phyloP scores from a whole-genome alignment of 805 yeast species.

The Saccharomycopsis fermentans region DNA sequence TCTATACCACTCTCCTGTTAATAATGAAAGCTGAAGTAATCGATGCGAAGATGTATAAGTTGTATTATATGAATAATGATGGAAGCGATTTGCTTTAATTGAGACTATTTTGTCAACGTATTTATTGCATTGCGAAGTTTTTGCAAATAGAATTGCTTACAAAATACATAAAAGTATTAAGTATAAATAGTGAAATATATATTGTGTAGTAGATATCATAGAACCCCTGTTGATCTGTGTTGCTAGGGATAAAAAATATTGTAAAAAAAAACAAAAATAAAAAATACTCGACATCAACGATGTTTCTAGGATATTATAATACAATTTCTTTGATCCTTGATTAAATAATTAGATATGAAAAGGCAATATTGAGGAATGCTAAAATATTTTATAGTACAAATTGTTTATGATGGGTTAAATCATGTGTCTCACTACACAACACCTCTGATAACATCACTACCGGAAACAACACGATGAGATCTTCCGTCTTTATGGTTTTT shows the following conservation, averaged over 20 bases:
- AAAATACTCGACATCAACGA: too few relatives aligned
- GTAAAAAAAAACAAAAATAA: not conserved
- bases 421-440: not conserved
- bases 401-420: not conserved
- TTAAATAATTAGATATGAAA: not conserved
- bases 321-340: not conserved
- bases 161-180: too few relatives aligned
- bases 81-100: too few relatives aligned
- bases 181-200: not conserved
- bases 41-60: too few relatives aligned
- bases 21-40: too few relatives aligned
- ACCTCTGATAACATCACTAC: conserved; percentile 18
- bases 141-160: too few relatives aligned
- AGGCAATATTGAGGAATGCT: not conserved
- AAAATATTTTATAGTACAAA: not conserved
- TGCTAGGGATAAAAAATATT: not conserved
- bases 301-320: not conserved
- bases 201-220: not conserved
- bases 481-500: conserved; percentile 14
- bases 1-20: too few relatives aligned
- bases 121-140: too few relatives aligned
- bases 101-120: too few relatives aligned
- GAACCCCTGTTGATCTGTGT: too few relatives aligned
- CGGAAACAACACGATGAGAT: conserved; percentile 17
- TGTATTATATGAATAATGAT: too few relatives aligned